These are phyloP conservation scores for Picochlorum sp. DNA, from an alignment of 139 green algal genomes.

Conservation along the genomic window DNA sequence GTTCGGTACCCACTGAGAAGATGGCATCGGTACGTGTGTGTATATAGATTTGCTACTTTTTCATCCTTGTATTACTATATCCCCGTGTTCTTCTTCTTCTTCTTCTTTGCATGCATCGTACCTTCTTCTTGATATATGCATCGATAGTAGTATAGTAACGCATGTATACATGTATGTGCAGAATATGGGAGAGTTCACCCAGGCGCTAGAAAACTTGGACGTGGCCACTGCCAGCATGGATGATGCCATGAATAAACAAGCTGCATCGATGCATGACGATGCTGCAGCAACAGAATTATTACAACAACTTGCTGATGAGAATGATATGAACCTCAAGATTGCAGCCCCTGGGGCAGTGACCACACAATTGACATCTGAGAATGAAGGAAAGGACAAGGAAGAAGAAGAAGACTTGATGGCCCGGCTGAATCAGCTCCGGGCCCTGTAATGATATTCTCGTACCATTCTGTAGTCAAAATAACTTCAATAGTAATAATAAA, in stretches of 20 bases:
- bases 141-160: too few relatives aligned
- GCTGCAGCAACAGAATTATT: conserved; percentile 88
- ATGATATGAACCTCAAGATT: conserved; percentile 72
- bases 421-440: not conserved
- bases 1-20: conserved; percentile 87
- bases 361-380: not conserved
- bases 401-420: not conserved
- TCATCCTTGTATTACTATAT: too few relatives aligned
- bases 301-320: conserved; percentile 73
- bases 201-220: conserved; percentile 94
- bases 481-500: too few relatives aligned
- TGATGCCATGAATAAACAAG: conserved; percentile 79
- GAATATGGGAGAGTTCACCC: conserved; percentile 95
- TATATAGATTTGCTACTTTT: too few relatives aligned
- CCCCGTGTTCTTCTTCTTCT: too few relatives aligned
- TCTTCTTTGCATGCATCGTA: too few relatives aligned
- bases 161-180: not conserved
- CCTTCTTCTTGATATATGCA: too few relatives aligned
- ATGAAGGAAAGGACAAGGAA: not conserved
- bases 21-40: conserved; percentile 27
- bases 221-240: conserved; percentile 87
- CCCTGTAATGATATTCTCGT: not conserved
- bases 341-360: conserved; percentile 22
- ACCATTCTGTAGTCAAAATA: too few relatives aligned
- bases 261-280: conserved; percentile 79